These are phyloP conservation scores for Magnolia kwangsiensis DNA, from an alignment of 164 flowering plant genomes.

Conservation along the genomic window DNA sequence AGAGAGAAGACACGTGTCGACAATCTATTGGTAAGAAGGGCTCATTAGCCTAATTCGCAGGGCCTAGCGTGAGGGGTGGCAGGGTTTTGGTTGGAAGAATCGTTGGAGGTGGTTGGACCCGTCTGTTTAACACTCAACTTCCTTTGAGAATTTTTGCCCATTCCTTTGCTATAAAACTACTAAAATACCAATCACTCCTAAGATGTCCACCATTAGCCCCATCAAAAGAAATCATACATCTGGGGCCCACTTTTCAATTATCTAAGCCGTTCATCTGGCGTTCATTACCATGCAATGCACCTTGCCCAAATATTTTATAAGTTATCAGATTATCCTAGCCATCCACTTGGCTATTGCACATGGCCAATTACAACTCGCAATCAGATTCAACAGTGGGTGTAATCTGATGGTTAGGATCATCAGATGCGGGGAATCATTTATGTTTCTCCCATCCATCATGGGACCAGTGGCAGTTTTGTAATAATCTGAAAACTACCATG, in stretches of 20 bases:
- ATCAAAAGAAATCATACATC: too few species aligned
- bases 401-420: neutral
- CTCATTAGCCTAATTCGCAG: neutral
- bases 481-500: neutral
- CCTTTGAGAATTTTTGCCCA: neutral
- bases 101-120: constrained; percentile 15
- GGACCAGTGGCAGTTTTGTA: neutral
- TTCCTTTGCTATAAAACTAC: neutral
- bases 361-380: neutral
- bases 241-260: too few species aligned
- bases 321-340: too few species aligned
- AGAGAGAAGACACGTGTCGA: neutral
- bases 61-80: neutral
- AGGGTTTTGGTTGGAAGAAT: constrained; percentile 15
- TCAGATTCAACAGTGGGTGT: neutral
- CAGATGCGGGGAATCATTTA: neutral
- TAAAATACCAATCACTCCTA: neutral
- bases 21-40: neutral
- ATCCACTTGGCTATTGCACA: neutral
- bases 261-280: too few species aligned
- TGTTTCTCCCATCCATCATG: neutral
- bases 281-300: too few species aligned
- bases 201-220: too few species aligned
- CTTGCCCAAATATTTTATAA: too few species aligned
- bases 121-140: constrained; percentile 2